phyloP scores from a whole-genome alignment of 495 filamentous ascomycete species.

The Rhypophila decipiens region DNA sequence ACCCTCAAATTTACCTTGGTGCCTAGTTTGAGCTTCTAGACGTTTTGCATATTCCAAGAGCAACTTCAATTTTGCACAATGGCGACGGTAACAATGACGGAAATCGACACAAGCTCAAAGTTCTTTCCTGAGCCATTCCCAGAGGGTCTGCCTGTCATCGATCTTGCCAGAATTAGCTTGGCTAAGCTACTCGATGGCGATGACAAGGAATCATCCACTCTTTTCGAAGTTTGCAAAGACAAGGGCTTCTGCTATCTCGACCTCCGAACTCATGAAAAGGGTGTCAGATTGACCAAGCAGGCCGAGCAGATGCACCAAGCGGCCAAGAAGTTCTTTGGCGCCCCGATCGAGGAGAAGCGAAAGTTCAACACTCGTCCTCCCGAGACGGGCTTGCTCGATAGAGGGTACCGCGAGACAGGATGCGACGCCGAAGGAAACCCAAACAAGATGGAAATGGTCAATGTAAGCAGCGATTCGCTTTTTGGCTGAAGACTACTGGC shows the following conservation, averaged over 20 bases:
- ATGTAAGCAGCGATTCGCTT: no score
- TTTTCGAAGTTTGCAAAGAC: background rate
- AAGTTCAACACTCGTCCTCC: background rate
- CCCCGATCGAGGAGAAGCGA: background rate
- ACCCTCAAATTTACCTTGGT: no score
- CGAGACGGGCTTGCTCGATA: background rate
- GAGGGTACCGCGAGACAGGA: background rate
- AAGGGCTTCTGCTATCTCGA: background rate
- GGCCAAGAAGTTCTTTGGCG: background rate
- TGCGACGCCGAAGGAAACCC: no score
- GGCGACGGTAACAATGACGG: no score
- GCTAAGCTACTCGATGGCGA: background rate
- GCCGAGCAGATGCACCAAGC: background rate
- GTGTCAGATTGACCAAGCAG: background rate
- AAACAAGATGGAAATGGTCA: background rate
- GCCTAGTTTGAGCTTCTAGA: no score
- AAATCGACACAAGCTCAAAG: no score
- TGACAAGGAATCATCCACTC: background rate
- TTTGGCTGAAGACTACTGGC: no score
- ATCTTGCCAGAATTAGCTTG: background rate
- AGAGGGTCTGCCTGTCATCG: background rate
- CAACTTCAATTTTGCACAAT: no score
- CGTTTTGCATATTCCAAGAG: no score
- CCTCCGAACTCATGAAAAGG: background rate
- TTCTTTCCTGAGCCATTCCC: background rate